phyloP scores from a whole-genome alignment of 2,329 filamentous ascomycete species.

The Stachybotrys chlorohalonatus region DNA sequence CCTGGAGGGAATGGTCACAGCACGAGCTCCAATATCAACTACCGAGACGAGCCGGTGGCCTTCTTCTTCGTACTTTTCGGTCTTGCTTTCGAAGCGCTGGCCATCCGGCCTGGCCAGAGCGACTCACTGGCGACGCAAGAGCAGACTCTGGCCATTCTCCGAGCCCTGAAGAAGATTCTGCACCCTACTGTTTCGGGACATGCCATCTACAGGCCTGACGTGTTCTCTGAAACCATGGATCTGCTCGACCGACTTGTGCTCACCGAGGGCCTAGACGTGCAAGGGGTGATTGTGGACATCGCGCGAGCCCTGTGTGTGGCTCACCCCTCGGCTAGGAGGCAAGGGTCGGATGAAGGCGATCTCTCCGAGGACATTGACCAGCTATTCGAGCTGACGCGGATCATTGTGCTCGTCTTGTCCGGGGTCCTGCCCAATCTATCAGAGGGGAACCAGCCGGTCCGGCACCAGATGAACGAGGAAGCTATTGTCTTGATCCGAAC shows the following conservation, averaged over 20 bases:
- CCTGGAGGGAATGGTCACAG: constrained; percentile 38
- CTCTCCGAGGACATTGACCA: constrained; percentile 97
- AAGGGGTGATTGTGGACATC: constrained; percentile 89
- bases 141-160: constrained; percentile 80
- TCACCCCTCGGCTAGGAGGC: constrained; percentile 72
- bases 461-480: constrained; percentile 79
- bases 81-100: constrained; percentile 90
- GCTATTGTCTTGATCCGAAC: constrained; percentile 71
- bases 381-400: constrained; percentile 90
- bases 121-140: constrained; percentile 57
- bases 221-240: constrained; percentile 97
- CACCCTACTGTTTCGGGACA: constrained; percentile 91
- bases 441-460: constrained; percentile 54
- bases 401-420: constrained; percentile 87
- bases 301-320: constrained; percentile 81
- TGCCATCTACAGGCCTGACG: constrained; percentile 89
- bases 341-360: constrained; percentile 54
- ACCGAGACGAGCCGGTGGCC: constrained; percentile 92
- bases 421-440: constrained; percentile 77
- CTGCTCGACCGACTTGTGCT: constrained; percentile 85
- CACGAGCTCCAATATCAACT: constrained; percentile 80
- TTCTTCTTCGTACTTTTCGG: constrained; percentile 99
- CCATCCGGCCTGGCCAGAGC: constrained; percentile 55
- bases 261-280: constrained; percentile 82
- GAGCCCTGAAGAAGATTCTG: constrained; percentile 88